Base-by-base conservation (phyloP, 371 early-diverging fungal genomes). In the Capniomyces stellatus region DNA sequence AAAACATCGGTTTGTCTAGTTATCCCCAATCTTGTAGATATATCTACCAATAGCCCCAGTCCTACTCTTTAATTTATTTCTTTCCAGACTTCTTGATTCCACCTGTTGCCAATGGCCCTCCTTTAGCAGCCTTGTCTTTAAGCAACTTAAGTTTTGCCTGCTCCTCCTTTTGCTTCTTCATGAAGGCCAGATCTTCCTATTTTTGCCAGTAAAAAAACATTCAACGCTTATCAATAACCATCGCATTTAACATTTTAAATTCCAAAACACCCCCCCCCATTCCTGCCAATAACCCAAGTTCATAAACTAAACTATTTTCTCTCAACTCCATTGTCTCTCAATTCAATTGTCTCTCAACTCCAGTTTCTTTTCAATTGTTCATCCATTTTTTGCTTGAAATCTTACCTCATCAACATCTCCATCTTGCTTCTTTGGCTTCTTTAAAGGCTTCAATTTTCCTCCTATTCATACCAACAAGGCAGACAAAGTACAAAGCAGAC, bases 101-200 rank as follows among this genome's bases (percentile, higher is more conserved):
- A 60, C 83, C 83, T 51, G 74, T 61, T 29, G 75, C 76, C 77
- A 87, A 71, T 54, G 85, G 86, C 35, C 87, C 87, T 58, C 80
- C 79, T 59, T 77, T 75, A 41, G 76, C 62, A 59, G 90, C 90
- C 71, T 85, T 82, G 52, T 67, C 71, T 61, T 78, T 73, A 66
- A 87, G 57, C 61, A 75, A 83, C 78, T 87, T 85, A 54, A 89
- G 62, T 74, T 78, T 85, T 63, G 78, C 78, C 57, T 73, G 71
- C 67, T 89, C 89, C 61, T 87, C 89, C 63, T 72, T 71, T 62
- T 79, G 79, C 74, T 84, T 87, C 69, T 81, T 73, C 75, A 83
- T 82, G 77, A 83, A 83, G 51, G 82, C 83, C 46, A 79, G 35
- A 60, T 89, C 83, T 59, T 76, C 72, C n/a, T n/a, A n/a, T n/a